Base-by-base conservation (phyloP, 805 yeast genomes). In the Candida boidinii region DNA sequence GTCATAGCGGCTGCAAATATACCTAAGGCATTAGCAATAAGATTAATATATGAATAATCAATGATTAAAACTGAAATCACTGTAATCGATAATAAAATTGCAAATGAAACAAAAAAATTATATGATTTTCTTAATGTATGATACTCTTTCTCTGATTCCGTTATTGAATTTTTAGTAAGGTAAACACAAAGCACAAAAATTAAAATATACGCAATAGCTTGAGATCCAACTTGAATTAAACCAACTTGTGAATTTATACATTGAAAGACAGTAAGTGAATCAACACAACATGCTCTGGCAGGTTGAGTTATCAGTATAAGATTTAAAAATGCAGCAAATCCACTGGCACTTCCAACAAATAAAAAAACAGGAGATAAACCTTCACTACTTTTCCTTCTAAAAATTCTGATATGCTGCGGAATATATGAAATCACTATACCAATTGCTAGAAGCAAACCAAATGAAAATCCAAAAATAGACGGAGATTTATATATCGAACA, bases 311-410 rank as follows among this genome's bases (percentile, higher is more conserved):
- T 64, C 21, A 84, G 54, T 4, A 77, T 52, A 29, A 85, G 68
- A 46, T 86, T 86, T 14, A 80, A 64, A 30, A 79, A 56, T 0
- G 90, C 75, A 45, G 79, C 69, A 19, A 77, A 56, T n/a, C 83
- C 77, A 15, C 88, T 73, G 30, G 78, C 53, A 4, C 79, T 70
- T 4, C 92, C 92, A 26, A 86, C 64, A 11, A 85, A 56, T 21
- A 85, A 60, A 49, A 76, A 85, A 43, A 69, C 64, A 10, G 88
- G 83, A 5, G 88, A 79, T 16, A 85, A 59, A 4, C 95, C 95
- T 49, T 83, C 87, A 10, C 88, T 75, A 5, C 86, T 68, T 31
- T 68, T 55, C 31, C 86, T 66, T 14, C 50, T 44, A 32, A 71
- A 53, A 34, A 85, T 75, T 28, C 77, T 68, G 27, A 63, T 35